Conservation (phyloP, 2,329 filamentous ascomycete genomes). For the Akanthomyces lecanii region DNA sequence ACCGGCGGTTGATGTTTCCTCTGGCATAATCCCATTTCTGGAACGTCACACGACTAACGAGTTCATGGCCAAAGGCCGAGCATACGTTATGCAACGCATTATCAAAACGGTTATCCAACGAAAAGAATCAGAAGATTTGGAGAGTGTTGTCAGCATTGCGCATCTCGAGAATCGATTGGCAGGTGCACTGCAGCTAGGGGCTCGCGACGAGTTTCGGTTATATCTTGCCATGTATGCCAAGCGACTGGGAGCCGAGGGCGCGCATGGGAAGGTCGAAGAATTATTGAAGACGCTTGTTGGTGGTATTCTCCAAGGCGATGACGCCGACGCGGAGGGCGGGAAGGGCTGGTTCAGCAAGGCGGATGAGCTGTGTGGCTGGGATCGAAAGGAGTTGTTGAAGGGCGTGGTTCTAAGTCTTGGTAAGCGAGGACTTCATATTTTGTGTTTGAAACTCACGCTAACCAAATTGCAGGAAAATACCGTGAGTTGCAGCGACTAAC, state of each 20-base stretch:
- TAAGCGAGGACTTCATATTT: conserved; percentile 42
- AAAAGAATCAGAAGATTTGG: conserved; percentile 89
- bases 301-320: conserved; percentile 54
- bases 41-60: conserved; percentile 95
- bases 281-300: conserved; percentile 77
- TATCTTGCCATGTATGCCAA: conserved; percentile 99
- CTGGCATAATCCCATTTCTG: conserved; percentile 87
- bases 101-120: conserved; percentile 84
- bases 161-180: conserved; percentile 94
- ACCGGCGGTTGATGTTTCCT: conserved; percentile 61
- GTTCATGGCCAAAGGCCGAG: conserved; percentile 83
- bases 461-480: conserved; percentile 69
- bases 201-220: conserved; percentile 86
- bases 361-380: conserved; percentile 84
- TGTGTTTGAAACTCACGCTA: conserved; percentile 25
- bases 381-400: conserved; percentile 79
- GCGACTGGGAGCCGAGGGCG: conserved; percentile 83
- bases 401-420: conserved; percentile 90
- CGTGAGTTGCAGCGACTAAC: conserved; percentile 89
- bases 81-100: conserved; percentile 84
- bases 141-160: conserved; percentile 85
- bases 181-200: conserved; percentile 76
- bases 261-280: conserved; percentile 88
- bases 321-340: conserved; percentile 40
- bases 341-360: conserved; percentile 62